phyloP scores from a whole-genome alignment of 805 yeast genomes.

The Lipomyces orientalis region DNA sequence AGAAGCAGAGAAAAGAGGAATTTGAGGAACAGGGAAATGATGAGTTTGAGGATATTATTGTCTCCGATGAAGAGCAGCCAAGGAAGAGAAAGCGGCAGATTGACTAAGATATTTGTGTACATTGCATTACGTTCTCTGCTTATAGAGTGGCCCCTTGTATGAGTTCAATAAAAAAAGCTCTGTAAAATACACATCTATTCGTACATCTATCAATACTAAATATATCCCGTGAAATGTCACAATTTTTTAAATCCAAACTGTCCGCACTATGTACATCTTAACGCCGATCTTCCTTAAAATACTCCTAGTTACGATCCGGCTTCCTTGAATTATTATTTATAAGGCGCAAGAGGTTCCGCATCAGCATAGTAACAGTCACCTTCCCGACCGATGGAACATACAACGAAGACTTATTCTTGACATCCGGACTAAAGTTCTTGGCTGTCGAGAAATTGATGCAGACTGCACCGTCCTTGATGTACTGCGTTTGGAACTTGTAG shows the following conservation, averaged over 20 bases:
- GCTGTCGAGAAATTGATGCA: slow-evolving; percentile 83
- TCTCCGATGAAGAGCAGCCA: slow-evolving; percentile 27
- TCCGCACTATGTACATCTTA: not conserved
- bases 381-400: slow-evolving; percentile 97
- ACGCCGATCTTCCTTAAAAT: not conserved
- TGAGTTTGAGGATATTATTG: slow-evolving; percentile 27
- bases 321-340: slow-evolving; percentile 58
- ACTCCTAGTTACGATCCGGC: not conserved
- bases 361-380: slow-evolving; percentile 92
- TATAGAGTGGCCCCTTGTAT: not conserved
- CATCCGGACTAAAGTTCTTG: slow-evolving; percentile 72
- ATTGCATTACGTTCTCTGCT: not conserved
- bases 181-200: not conserved
- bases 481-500: slow-evolving; percentile 86
- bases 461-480: slow-evolving; percentile 84
- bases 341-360: slow-evolving; percentile 85
- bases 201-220: not conserved
- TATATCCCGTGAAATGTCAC: not conserved
- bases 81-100: slow-evolving; percentile 20
- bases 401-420: slow-evolving; percentile 83
- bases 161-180: not conserved
- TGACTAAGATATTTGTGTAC: not conserved
- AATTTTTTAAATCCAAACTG: not conserved
- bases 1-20: slow-evolving; percentile 64
- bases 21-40: slow-evolving; percentile 50